Conservation (phyloP, 352 stramenopile species). For the Globisporangium acanthophoron region DNA sequence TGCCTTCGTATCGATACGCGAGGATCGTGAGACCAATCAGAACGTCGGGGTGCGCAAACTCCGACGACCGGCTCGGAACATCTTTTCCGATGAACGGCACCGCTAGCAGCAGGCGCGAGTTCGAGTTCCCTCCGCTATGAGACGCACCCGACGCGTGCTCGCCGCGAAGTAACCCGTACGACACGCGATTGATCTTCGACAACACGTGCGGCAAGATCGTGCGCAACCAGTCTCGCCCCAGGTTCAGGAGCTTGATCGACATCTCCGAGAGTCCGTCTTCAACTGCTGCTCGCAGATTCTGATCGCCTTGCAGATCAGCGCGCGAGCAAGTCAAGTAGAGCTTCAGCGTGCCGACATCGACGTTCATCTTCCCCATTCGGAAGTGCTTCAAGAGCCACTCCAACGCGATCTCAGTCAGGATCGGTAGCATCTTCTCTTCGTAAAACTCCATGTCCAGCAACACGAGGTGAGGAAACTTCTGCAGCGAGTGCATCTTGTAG, state of each 20-base stretch:
- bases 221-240: constrained; percentile 95
- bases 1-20: constrained; percentile 89
- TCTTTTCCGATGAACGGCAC: constrained; percentile 99
- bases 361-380: constrained; percentile 92
- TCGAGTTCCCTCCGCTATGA: constrained; percentile 80
- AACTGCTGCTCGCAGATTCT: constrained; percentile 74
- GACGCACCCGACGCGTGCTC: constrained; percentile 38
- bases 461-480: constrained; percentile 97
- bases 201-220: constrained; percentile 98
- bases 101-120: constrained; percentile 94
- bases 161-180: constrained; percentile 93
- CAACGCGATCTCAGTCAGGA: constrained; percentile 88
- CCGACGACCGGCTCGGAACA: constrained; percentile 96
- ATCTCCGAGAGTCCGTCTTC: constrained; percentile 66
- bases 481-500: constrained; percentile 91
- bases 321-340: constrained; percentile 66
- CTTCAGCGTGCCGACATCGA: constrained; percentile 67
- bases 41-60: constrained; percentile 99
- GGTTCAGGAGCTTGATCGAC: constrained; percentile 98
- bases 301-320: constrained; percentile 58
- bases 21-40: constrained; percentile 90
- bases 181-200: constrained; percentile 99
- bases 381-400: constrained; percentile 84
- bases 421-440: constrained; percentile 86
- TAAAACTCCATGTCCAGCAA: constrained; percentile 98